Evolutionary conservation across 495 filamentous ascomycete species (phyloP).

Genomic region (Tetracladium marchalianum): DNA sequence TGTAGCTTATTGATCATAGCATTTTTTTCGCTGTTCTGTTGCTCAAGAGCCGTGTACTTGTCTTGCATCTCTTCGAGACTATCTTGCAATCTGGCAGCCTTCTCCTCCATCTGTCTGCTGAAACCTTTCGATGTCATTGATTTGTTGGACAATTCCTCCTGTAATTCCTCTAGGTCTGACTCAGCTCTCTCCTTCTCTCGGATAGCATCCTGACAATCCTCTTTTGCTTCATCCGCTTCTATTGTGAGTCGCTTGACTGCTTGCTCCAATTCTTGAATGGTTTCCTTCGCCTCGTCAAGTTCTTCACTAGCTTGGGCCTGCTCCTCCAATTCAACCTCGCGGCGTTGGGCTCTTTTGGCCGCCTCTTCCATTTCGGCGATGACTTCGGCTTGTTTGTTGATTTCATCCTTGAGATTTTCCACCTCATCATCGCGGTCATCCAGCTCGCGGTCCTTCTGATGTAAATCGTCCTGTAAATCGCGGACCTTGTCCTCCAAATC

Average conservation of each 20-base stretch:
- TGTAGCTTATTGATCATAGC: constrained; percentile 13
- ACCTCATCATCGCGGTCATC: constrained; percentile 59
- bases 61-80: constrained; percentile 52
- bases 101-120: constrained; percentile 65
- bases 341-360: constrained; percentile 44
- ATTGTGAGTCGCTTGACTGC: constrained; percentile 32
- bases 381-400: constrained; percentile 40
- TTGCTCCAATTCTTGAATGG: constrained; percentile 36
- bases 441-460: constrained; percentile 54
- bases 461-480: constrained; percentile 54
- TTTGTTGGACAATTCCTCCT: constrained; percentile 70
- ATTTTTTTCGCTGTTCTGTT: constrained; percentile 9
- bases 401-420: constrained; percentile 46
- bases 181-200: constrained; percentile 48
- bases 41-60: constrained; percentile 23
- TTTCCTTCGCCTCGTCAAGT: constrained; percentile 44
- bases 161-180: constrained; percentile 53
- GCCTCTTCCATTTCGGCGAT: constrained; percentile 41
- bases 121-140: constrained; percentile 69
- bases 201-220: constrained; percentile 53
- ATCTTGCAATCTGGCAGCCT: constrained; percentile 50
- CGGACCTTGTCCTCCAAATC: constrained; percentile 58
- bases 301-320: constrained; percentile 42
- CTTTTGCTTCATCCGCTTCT: constrained; percentile 46
- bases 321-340: constrained; percentile 52